Evolutionary conservation across 192 early-diverging fungal species (phyloP), one percentile per base, ranked within the genome.

Genomic region (Gorgonomyces haynaldii): DNA sequence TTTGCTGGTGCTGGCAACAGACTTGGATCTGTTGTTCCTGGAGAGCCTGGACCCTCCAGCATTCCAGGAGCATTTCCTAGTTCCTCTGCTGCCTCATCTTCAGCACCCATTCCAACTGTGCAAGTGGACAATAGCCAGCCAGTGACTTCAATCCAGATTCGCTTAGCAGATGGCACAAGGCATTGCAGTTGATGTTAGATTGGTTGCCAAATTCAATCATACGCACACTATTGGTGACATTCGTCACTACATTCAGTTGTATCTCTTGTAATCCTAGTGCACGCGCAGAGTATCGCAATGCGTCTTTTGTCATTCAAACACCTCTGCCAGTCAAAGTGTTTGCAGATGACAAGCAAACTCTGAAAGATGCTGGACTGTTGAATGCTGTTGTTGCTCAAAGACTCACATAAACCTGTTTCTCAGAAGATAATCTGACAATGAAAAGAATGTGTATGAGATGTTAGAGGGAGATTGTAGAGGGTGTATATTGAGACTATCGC

Each of bases 131-230:
- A 74, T 13, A 63, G 52, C 9, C 78, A 79, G 51, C 95, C 89
- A 9, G 69, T 72, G 4, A 93, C 93, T 3, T 75, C 81, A 23
- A 70, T 98, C n/a, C 92, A 95, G 62, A 76, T 98, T 43, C 76
- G 95, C 27, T 61, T 98, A 40, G 86, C 73, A 3, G 90, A 96
- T 53, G 92, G 95, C 16, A 74, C 86, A 13, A 74, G 75, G 75
- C 78, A 54, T 30, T 41, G 23, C 42, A 10, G 1, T 40, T 7
- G 39, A 36, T 36, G 38, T 30, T 45, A 72, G 88, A 46, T 57
- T 91, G 67, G 76, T 95, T n/a, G 81, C 78, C n/a, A 80, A 78
- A 42, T 80, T 86, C 47, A 98, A 98, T 57, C 88, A 89, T 37
- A 81, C 83, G 10, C 88, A 95, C 48, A 93, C 88, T 0, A 60